Evolutionary conservation across 2,329 filamentous ascomycete species (phyloP).

Genomic region (Lachnellula suecica): DNA sequence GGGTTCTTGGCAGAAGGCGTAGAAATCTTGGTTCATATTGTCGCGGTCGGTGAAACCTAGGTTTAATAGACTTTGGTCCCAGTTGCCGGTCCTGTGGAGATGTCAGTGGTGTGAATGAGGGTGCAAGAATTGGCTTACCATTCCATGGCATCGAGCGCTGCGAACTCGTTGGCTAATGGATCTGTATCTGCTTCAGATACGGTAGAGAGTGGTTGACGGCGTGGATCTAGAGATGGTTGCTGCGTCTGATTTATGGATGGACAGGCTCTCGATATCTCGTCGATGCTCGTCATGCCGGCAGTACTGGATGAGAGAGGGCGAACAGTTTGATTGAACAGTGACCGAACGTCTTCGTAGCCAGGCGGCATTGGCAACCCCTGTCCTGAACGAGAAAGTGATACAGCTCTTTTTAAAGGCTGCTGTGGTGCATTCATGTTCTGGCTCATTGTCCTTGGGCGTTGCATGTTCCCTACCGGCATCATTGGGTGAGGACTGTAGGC

Average conservation of each 20-base stretch:
- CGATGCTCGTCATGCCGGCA: background rate
- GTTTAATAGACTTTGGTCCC: constrained; percentile 34
- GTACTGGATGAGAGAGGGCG: background rate
- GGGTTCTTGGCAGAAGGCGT: constrained; percentile 32
- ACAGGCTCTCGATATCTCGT: background rate
- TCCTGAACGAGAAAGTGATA: constrained; percentile 18
- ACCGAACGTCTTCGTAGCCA: constrained; percentile 21
- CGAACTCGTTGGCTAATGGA: constrained; percentile 57
- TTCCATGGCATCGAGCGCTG: constrained; percentile 53
- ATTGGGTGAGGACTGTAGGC: constrained; percentile 20
- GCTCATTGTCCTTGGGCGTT: constrained; percentile 10
- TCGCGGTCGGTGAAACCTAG: constrained; percentile 34
- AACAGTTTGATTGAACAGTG: constrained; percentile 10
- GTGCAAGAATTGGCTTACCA: constrained; percentile 32
- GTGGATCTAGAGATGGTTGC: constrained; percentile 6
- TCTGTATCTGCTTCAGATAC: constrained; percentile 36
- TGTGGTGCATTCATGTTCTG: constrained; percentile 6
- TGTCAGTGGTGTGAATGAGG: constrained; percentile 13
- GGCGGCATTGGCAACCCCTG: constrained; percentile 15
- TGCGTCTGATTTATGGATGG: background rate
- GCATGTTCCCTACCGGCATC: constrained; percentile 8
- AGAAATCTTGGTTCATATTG: constrained; percentile 35
- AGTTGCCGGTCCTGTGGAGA: constrained; percentile 28
- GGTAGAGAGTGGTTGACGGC: constrained; percentile 21
- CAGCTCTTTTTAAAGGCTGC: constrained; percentile 8